Base-by-base conservation (phyloP, 768 basidiomycete genomes). In the Mycena amicta region DNA sequence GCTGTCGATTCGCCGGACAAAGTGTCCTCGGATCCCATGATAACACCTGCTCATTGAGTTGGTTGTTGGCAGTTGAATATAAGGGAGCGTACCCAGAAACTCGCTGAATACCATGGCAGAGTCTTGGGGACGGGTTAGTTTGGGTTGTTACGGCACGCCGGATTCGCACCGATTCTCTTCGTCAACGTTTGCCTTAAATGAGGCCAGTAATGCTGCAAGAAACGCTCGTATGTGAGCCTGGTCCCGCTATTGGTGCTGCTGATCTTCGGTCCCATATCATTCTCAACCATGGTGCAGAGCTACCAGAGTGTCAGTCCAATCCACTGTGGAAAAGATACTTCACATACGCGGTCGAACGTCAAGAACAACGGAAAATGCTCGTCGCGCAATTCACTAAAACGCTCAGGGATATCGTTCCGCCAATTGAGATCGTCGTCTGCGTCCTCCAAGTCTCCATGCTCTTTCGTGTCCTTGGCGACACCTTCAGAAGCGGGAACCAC, bases 311-410 rank as follows among this genome's bases (percentile, higher is more conserved):
- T 49, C 13, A 25, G n/a, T 39, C 5, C 6, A 46, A n/a, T 11
- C 1, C 40, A 25, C 49, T 39, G 13, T 4, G 47, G 22, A 56
- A 15, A 2, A 37, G 16, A 16, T 20, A 29, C 5, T 31, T 6
- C 20, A 61, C 78, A 45, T 58, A 87, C 89, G 50, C 77, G 74
- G 64, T 89, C 83, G 53, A 84, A 87, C 0, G 89, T 88, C 1
- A 88, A 64, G 60, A 90, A 91, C 41, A 91, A 68, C 0, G 89
- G 89, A 53, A 90, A 91, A 64, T 91, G 81, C 1, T 76, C 65
- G 29, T 87, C 86, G 39, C 74, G 66, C n/a, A 91, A 73, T 11
- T 79, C 75, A 50, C 85, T 87, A 57, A 80, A 91, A 30, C 66
- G 75, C 26, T 63, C 53, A 1, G 88, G 88, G 4, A 87, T 73